Percentiles rank a stretch among this genome's conserved stretches.
phyloP scores from a whole-genome alignment of 2,329 filamentous ascomycete species.

The Hyphodiscus sp. region DNA sequence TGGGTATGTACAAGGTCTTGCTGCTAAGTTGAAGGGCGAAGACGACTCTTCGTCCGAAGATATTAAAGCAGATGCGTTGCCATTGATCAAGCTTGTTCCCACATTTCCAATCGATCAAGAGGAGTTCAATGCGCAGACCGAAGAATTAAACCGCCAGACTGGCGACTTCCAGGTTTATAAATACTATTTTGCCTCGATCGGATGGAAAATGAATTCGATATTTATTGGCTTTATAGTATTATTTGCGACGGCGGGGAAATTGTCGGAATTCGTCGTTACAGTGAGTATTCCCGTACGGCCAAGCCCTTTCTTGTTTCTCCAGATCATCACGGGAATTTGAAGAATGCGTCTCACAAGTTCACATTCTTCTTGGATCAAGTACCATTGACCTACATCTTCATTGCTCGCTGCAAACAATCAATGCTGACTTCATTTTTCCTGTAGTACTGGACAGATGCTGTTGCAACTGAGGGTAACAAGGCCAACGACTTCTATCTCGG shows the following conservation, averaged over 20 bases:
- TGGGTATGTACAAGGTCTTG: conserved; percentile 19
- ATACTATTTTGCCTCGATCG: conserved; percentile 25
- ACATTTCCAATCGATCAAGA: background rate
- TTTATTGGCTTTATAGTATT: conserved; percentile 6
- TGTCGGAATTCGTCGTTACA: conserved; percentile 15
- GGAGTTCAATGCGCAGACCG: background rate
- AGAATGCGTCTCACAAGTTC: too few relatives aligned
- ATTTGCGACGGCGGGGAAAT: conserved; percentile 10
- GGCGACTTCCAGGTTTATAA: conserved; percentile 25
- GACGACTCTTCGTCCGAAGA: background rate
- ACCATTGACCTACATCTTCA: too few relatives aligned
- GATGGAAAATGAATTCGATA: conserved; percentile 10
- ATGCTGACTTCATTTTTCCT: background rate
- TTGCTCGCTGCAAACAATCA: background rate
- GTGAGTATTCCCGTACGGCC: background rate
- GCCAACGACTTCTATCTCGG: conserved; percentile 14
- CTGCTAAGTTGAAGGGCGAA: conserved; percentile 7
- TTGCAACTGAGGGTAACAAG: conserved; percentile 4
- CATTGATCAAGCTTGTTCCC: conserved; percentile 26
- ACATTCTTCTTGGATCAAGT: too few relatives aligned
- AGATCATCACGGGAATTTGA: too few relatives aligned
- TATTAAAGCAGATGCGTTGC: conserved; percentile 17
- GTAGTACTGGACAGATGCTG: conserved; percentile 21
- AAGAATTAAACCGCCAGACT: conserved; percentile 19
- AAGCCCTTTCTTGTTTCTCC: too few relatives aligned